Evolutionary conservation across 352 stramenopile genomes (phyloP), one percentile per base, ranked within the genome.

Genomic region (Globisporangium nagaii): DNA sequence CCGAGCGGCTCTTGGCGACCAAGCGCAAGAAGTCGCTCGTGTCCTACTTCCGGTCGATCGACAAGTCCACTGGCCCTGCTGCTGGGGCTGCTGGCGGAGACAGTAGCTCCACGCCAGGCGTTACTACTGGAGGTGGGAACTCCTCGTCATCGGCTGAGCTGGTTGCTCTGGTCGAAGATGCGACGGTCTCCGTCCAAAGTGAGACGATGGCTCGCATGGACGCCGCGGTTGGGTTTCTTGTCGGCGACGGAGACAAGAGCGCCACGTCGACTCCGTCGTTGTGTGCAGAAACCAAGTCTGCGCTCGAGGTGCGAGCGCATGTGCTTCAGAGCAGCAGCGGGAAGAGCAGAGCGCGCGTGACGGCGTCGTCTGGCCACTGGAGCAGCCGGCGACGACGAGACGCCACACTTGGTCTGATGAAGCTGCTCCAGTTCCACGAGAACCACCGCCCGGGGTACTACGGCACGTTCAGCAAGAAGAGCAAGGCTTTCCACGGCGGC

Each of bases 381-480:
- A 84, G 67, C 47, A 62, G 52, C 36, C 66, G 70, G 8, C 76
- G 75, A 15, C 58, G 71, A 51, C 68, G 79, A 19, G 76, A 94
- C 49, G 43, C 68, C 5, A 79, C 71, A 28, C 64, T 88, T 7
- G 84, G 84, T 3, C 50, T 88, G 15, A 90, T 91, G 77, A 95
- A 95, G 72, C 45, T 95, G 12, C 58, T 95, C 6, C 85, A 95
- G 56, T 95, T 93, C 47, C 70, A 92, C 27, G 85, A 95, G 44
- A 95, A 93, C 66, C 58, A 79, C 30, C 73, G 85, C 7, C 85
- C 85, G 8, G 85, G 83, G 17, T 95, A 87, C 43, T 87, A 84
- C 31, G 85, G 85, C 13, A 95, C 85, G 19, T 90, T 79, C 60
- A 84, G 72, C 52, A 74, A 68, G 24, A 71, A 60, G 17, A 84